Base-by-base conservation (phyloP, 2,329 filamentous ascomycete species). In the Fusarium pilosicola region DNA sequence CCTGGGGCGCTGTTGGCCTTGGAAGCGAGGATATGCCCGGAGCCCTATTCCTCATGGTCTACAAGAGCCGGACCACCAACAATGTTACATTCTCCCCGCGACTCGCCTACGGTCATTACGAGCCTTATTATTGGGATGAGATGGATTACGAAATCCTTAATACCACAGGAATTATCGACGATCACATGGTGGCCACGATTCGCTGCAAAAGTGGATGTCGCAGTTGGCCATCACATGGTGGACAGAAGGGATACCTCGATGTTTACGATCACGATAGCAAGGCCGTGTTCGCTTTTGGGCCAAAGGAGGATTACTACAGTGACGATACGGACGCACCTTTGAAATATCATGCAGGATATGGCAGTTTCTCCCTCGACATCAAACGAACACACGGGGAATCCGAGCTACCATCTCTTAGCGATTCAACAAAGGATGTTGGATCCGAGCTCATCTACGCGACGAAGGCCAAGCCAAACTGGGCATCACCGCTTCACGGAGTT, bases 31-130 rank as follows among this genome's bases (percentile, higher is more conserved):
- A 85, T 74, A 89, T 89, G 85, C 80, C 82, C 7, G 84, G 86
- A 56, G 82, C 88, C 13, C 82, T 90, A 30, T 86, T 88, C 65
- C 84, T 90, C 49, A 84, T 90, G 76, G 80, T 86, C n/a, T 90
- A 91, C 80, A 80, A 83, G 51, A 85, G 85, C 63, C 78, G 80
- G 9, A 81, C 81, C 11, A 84, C 83, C 60, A 79, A 84, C 59
- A 87, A 87, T 71, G 84, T 90, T 63, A 90, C 88, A 32, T 83
- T 91, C 64, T 90, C 87, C 32, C 87, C 88, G 5, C 88, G 89
- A 57, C 77, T 87, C 38, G 82, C 85, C 41, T 81, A 83, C 58
- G 86, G 85, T 49, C 82, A 89, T 73, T 84, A 83, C 73, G 89
- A 91, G 77, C 89, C 89, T 15, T 78, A 80, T 20, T 85, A 85